Base-by-base conservation (phyloP, 2,329 filamentous ascomycete species). In the Phialophora chinensis region DNA sequence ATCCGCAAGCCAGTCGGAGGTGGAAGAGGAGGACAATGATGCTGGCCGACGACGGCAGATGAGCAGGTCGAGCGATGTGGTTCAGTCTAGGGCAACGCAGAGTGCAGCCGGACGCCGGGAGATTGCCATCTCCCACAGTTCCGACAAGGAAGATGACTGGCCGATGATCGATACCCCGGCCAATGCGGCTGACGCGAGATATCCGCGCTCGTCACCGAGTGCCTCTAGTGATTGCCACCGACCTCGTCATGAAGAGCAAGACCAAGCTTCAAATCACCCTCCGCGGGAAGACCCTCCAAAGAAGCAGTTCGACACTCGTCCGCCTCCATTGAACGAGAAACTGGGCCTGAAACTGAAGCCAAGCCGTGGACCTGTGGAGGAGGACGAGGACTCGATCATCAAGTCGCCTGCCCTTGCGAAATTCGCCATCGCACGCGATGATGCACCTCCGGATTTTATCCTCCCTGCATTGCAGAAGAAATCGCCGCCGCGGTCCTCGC, bases 21-120 rank as follows among this genome's bases (percentile, higher is more conserved):
- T 78, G 62, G 78, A 80, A 62, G 80, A 80, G 54, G 79, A 81
- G 68, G 80, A 82, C 68, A 78, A 78, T 52, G 75, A 76, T 69
- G 65, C 72, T 70, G 66, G 73, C 27, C 31, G 38, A 27, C 35
- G 23, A 44, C 35, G 27, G 31, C 31, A 49, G 47, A 59, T 52
- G 29, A 50, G 54, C 25, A 29, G 54, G 42, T 11, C 27, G 27
- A 52, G 20, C 20, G 31, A 35, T 29, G 23, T 52, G 17, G 14
- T 58, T 52, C 62, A 31, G 42, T 12, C 33, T 44, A 8, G 31
- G 35, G 42, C 42, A 38, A 20, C 33, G 35, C 11, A 33, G 31
- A 27, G 10, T 25, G 17, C 29, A 29, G 20, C 47, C 17, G 17
- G 31, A 50, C 23, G 20, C 49, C 20, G 25, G 20, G 29, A 62